Evolutionary conservation across 345 rosid genomes (phyloP).

Genomic region (Gossypium thurberi): DNA sequence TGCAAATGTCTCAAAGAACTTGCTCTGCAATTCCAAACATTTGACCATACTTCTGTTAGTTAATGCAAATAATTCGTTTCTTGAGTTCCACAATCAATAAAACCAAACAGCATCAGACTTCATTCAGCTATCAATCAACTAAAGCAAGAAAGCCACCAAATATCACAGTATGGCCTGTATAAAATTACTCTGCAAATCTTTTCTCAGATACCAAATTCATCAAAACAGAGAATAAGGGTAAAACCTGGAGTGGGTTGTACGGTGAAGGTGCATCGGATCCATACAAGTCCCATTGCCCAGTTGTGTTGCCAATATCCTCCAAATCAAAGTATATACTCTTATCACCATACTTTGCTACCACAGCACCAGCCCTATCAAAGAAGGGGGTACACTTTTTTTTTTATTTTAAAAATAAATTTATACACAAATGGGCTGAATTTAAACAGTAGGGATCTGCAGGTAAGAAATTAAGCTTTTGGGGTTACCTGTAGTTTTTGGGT

Average conservation of each 20-base stretch:
- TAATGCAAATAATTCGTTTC: neutral
- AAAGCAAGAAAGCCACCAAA: neutral
- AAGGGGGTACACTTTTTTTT: neutral
- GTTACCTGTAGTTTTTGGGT: slow-evolving; percentile 46
- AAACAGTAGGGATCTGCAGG: neutral
- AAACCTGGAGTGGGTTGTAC: slow-evolving; percentile 87
- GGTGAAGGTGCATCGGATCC: slow-evolving; percentile 99
- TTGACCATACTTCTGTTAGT: neutral
- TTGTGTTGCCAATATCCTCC: slow-evolving; percentile 95
- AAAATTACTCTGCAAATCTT: neutral
- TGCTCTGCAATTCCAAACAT: slow-evolving; percentile 57
- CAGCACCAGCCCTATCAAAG: slow-evolving; percentile 43
- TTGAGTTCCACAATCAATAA: no score
- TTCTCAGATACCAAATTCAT: neutral
- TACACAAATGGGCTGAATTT: neutral
- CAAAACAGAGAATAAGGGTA: neutral
- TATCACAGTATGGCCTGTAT: neutral
- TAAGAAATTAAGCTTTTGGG: neutral
- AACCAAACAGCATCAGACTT: no score
- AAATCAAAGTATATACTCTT: slow-evolving; percentile 95
- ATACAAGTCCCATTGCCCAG: slow-evolving; percentile 92
- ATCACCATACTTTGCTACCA: slow-evolving; percentile 89
- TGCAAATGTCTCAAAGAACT: slow-evolving; percentile 89
- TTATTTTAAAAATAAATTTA: no score
- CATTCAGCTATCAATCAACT: neutral